Evolutionary conservation across 306 rosid genomes (phyloP), one percentile per base, ranked within the genome.

Genomic region (Morella rubra): DNA sequence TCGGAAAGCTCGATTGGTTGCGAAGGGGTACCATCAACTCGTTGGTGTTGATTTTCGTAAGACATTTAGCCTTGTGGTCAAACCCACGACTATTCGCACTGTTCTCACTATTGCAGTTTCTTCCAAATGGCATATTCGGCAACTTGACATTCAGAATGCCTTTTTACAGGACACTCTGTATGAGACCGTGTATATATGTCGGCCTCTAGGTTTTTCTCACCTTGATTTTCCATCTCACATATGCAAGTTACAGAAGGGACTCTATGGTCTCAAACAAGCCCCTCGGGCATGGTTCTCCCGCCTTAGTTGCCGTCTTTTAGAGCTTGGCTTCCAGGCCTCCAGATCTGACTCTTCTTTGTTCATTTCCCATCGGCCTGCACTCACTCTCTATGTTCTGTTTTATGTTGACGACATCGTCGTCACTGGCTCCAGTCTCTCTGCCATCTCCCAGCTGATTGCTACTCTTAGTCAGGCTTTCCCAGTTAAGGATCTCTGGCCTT

Each of bases 301-400:
- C 0, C 22, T 56, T 4, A 6, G 62, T 22, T 3, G 4, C 10
- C 6, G 1, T 3, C 62, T 56, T 56, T 8, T 56, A 1, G 9
- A 16, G 0, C 8, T 7, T 61, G 44, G 68, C 4, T 61, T 27
- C 41, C 19, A 3, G 1, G 3, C 5, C 0, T 61, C 68, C 11
- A 1, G 3, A 16, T 3, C 37, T 3, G 44, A 61, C 22, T 5
- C 44, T 5, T 61, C 40, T 19, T 8, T 61, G 8, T 9, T 24
- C 0, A 20, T 61, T 0, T 27, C 4, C 13, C 5, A 0, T 4
- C 0, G 14, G 4, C 4, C 4, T 24, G 0, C 44, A 0, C 1
- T 20, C 24, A 12, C 15, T 24, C 18, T 15, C 14, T 22, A 10
- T 5, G 16, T 58, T 19, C n/a, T 58, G 27, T 1, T 58, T 8